These are phyloP conservation scores for Populus tomentosa DNA, from an alignment of 441 rosid species.

Conservation along the genomic window DNA sequence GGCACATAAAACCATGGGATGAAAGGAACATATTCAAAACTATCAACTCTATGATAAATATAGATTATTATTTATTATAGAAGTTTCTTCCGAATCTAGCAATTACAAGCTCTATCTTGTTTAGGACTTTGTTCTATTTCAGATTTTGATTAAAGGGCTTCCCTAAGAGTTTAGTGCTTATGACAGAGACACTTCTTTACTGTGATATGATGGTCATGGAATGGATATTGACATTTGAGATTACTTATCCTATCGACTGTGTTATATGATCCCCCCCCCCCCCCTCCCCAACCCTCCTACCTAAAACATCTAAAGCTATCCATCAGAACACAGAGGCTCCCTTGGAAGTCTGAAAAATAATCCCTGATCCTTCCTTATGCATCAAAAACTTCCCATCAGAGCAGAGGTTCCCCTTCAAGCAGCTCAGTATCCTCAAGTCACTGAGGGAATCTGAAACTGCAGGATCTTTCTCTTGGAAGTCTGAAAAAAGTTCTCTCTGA, in stretches of 20 bases:
- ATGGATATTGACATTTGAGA: no score
- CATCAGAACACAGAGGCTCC: neutral
- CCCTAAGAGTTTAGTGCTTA: neutral
- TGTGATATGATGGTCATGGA: no score
- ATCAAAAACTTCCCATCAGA: neutral
- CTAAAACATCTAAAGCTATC: neutral
- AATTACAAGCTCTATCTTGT: neutral
- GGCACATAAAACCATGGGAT: neutral
- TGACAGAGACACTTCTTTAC: no score
- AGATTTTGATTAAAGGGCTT: neutral
- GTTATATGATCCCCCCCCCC: no score
- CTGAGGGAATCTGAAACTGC: neutral
- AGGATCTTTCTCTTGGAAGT: neutral
- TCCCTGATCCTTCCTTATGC: no score
- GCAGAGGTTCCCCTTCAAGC: no score
- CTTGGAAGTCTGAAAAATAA: no score
- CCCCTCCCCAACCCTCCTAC: no score
- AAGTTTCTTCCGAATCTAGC: neutral
- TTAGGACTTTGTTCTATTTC: neutral
- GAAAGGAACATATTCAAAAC: neutral
- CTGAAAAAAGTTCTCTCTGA: neutral
- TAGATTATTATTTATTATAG: neutral
- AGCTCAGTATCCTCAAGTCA: neutral
- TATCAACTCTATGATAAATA: neutral
- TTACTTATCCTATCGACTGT: no score